Evolutionary conservation across 2,329 filamentous ascomycete genomes (phyloP).

Genomic region (Fusarium sp.): DNA sequence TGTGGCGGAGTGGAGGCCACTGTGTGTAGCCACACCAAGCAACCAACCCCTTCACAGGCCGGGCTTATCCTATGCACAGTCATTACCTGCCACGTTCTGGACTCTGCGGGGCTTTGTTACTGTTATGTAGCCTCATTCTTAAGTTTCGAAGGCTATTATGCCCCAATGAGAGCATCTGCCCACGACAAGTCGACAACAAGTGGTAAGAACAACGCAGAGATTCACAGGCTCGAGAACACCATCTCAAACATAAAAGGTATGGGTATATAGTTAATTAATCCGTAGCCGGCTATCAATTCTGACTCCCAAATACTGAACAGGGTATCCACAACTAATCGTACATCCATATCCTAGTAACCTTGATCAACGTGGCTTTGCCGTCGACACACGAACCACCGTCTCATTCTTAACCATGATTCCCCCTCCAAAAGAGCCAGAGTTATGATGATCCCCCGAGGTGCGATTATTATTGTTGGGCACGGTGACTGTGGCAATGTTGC

Average conservation of each 20-base stretch:
- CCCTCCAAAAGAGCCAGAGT: neutral
- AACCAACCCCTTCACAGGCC: too few species aligned
- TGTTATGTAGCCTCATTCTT: too few species aligned
- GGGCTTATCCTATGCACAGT: too few species aligned
- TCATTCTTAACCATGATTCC: conserved; percentile 35
- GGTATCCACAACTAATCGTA: neutral
- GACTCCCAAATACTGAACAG: neutral
- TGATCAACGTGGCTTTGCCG: neutral
- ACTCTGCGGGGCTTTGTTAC: too few species aligned
- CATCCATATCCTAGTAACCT: neutral
- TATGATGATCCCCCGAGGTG: neutral
- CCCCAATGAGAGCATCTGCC: too few species aligned
- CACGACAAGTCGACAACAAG: too few species aligned
- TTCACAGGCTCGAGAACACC: neutral
- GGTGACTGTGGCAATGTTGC: conserved; percentile 4
- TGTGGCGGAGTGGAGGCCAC: too few species aligned
- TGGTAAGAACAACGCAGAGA: too few species aligned
- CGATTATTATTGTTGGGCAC: neutral
- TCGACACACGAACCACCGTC: conserved; percentile 10
- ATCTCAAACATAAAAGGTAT: neutral
- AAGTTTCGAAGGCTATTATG: too few species aligned
- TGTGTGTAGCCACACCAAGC: too few species aligned
- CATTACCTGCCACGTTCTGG: too few species aligned
- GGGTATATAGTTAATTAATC: neutral
- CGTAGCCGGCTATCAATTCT: neutral